A percentile compares a stretch with the other conserved stretches of the same genome.
Conservation (phyloP, 108 stramenopile species). For the Tribonema minus region DNA sequence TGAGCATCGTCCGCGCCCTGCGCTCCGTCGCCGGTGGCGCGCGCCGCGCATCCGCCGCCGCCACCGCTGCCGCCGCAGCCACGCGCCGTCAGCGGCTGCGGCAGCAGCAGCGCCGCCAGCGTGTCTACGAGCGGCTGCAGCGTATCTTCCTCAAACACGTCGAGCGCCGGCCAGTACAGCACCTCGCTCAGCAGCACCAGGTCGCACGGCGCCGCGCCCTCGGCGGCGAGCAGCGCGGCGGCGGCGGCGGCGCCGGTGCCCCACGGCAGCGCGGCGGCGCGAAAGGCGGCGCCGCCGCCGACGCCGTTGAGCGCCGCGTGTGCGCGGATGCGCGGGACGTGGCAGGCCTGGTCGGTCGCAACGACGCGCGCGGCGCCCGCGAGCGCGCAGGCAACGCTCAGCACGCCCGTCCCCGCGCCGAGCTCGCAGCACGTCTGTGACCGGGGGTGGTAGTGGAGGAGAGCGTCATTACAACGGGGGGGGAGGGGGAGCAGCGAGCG, state of each 20-base stretch:
- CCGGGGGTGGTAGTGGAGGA: too few relatives aligned
- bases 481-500: too few relatives aligned
- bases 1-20: too few relatives aligned
- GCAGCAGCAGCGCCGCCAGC: constrained; percentile 1
- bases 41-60: too few relatives aligned
- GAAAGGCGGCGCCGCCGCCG: neutral
- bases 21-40: too few relatives aligned
- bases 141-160: constrained; percentile 37
- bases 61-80: too few relatives aligned
- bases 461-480: too few relatives aligned
- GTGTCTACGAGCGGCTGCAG: constrained; percentile 11
- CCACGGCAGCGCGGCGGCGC: constrained; percentile 2
- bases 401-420: constrained; percentile 50
- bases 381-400: constrained; percentile 37
- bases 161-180: constrained; percentile 40
- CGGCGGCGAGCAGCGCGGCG: neutral
- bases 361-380: constrained; percentile 31
- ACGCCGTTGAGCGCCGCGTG: neutral
- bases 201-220: neutral
- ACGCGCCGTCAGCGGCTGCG: too few relatives aligned
- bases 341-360: constrained; percentile 49
- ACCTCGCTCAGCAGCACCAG: constrained; percentile 34
- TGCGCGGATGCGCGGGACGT: constrained; percentile 18
- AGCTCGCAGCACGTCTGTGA: too few relatives aligned
- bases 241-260: neutral